Evolutionary conservation across 805 yeast genomes (phyloP).

Genomic region (Teunomyces aglyptinius): DNA sequence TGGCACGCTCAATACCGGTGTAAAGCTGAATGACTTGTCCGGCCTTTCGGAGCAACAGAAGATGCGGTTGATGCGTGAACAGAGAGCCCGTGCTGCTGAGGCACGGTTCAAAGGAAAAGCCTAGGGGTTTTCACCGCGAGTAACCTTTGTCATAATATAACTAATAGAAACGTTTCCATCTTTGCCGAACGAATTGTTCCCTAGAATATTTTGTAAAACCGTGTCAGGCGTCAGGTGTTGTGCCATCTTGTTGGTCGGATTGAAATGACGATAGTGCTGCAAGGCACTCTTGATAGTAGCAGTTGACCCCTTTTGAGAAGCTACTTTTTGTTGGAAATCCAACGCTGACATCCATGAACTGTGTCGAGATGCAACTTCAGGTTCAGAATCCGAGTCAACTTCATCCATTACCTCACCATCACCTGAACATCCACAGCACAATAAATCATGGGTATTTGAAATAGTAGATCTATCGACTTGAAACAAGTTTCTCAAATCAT

Average conservation of each 20-base stretch:
- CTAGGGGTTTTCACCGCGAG: slow-evolving; percentile 12
- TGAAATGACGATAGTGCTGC: slow-evolving; percentile 59
- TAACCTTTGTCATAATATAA: slow-evolving; percentile 41
- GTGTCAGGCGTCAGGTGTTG: slow-evolving; percentile 18
- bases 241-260: slow-evolving; percentile 34
- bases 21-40: slow-evolving; percentile 44
- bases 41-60: slow-evolving; percentile 74
- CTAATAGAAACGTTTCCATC: slow-evolving; percentile 26
- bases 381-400: slow-evolving; percentile 10
- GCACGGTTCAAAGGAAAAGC: slow-evolving; percentile 53
- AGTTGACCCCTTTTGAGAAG: slow-evolving; percentile 23
- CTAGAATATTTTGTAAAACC: slow-evolving; percentile 27
- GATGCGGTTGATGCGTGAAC: slow-evolving; percentile 82
- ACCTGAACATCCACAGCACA: slow-evolving; percentile 63
- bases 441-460: slow-evolving; percentile 76
- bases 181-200: slow-evolving; percentile 12
- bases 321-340: slow-evolving; percentile 33
- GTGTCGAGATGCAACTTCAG: slow-evolving; percentile 7
- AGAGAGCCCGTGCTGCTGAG: slow-evolving; percentile 95
- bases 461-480: slow-evolving; percentile 47
- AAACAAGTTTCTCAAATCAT: slow-evolving; percentile 75
- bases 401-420: slow-evolving; percentile 33
- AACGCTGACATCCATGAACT: slow-evolving; percentile 56
- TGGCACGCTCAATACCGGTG: slow-evolving; percentile 30
- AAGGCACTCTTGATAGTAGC: slow-evolving; percentile 57